These are phyloP conservation scores for Parietaria judaica DNA, from an alignment of 306 rosid genomes.

Conservation along the genomic window DNA sequence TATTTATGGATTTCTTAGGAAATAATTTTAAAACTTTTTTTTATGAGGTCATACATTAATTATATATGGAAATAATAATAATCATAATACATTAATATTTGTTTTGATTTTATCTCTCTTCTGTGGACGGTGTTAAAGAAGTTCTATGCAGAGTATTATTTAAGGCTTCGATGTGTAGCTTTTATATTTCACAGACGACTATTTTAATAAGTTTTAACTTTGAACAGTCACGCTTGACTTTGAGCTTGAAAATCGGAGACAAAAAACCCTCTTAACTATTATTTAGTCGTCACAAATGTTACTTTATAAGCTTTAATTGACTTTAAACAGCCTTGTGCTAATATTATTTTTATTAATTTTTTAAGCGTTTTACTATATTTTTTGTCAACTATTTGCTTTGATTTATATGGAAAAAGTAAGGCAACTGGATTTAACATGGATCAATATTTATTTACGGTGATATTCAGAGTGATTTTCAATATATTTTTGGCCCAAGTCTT, in stretches of 20 bases:
- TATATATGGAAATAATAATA: not conserved
- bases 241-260: conserved; percentile 6
- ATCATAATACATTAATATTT: no score
- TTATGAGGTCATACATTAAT: not conserved
- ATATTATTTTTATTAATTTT: no score
- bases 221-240: conserved; percentile 1
- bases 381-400: not conserved
- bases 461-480: not conserved
- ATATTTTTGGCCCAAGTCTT: not conserved
- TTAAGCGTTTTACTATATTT: not conserved
- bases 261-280: not conserved
- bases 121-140: not conserved
- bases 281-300: not conserved
- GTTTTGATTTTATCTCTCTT: not conserved
- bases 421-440: not conserved
- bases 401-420: not conserved
- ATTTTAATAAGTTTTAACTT: not conserved
- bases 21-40: no score
- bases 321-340: not conserved
- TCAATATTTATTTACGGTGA: no score
- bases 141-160: conserved; percentile 4
- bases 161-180: conserved; percentile 1
- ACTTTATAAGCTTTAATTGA: not conserved
- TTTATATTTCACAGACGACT: conserved; percentile 3
- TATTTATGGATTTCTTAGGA: no score